These are phyloP conservation scores for Turritis glabra DNA, from an alignment of 345 rosid genomes.

Conservation along the genomic window DNA sequence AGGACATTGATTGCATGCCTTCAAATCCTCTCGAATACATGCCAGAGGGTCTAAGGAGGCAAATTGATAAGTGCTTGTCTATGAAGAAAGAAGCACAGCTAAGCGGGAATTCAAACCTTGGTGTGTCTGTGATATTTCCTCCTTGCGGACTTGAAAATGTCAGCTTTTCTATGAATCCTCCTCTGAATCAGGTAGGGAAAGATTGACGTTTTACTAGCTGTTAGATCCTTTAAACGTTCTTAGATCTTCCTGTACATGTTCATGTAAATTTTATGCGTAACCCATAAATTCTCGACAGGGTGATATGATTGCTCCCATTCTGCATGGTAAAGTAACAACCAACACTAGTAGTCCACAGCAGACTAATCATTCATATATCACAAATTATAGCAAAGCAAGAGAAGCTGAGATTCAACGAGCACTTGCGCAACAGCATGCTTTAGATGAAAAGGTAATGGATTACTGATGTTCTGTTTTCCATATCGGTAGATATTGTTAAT, in stretches of 20 bases:
- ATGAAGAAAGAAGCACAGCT: constrained; percentile 52
- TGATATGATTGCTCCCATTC: constrained; percentile 42
- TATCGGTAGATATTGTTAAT: background rate
- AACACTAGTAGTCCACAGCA: constrained; percentile 45
- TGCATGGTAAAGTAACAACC: constrained; percentile 45
- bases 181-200: constrained; percentile 42
- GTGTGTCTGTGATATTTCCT: constrained; percentile 48
- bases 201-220: background rate
- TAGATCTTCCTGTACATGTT: constrained; percentile 12
- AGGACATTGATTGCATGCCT: constrained; percentile 99
- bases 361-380: constrained; percentile 30
- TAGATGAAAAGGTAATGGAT: constrained; percentile 62
- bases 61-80: constrained; percentile 45
- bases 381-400: constrained; percentile 48
- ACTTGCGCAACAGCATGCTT: constrained; percentile 50
- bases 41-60: constrained; percentile 84
- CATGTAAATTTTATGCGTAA: constrained; percentile 12
- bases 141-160: constrained; percentile 51
- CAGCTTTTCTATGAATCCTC: constrained; percentile 43
- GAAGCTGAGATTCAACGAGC: constrained; percentile 63
- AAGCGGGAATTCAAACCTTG: constrained; percentile 50
- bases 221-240: constrained; percentile 4
- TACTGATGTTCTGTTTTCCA: constrained; percentile 23
- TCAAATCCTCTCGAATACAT: constrained; percentile 75
- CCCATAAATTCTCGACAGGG: constrained; percentile 41